Evolutionary conservation across 768 basidiomycete species (phyloP), one percentile per base, ranked within the genome.

Genomic region (Termitomyces sp.): DNA sequence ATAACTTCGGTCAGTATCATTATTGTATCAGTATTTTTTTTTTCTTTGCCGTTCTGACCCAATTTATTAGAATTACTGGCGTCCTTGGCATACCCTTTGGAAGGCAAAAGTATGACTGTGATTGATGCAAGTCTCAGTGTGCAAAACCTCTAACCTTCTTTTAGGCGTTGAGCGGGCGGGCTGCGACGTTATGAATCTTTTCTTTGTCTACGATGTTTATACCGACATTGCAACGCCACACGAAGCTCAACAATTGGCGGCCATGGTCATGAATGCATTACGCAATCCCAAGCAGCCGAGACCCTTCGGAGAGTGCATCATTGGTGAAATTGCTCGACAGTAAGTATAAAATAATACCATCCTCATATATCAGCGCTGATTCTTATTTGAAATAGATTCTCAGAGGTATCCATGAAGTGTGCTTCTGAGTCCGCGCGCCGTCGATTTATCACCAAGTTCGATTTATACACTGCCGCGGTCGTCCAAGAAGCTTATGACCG

Each of bases 171-270:
- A 41, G 23, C 71, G 78, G 14, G 69, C 73, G 13, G 74, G 70
- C 7, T 80, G 81, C 55, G 82, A 83, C 58, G 66, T 83, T 51
- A 82, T 84, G 79, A 75, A 79, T 41, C 61, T 82, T 18, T 40
- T 40, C 16, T 50, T 35, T 6, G 58, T 82, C 44, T 72, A 78
- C 63, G 83, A 85, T 63, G 79, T 82, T 63, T 75, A 78, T 60
- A 77, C 80, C 6, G 83, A 85, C 66, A 68, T 74, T 16, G 70
- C 70, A 0, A 61, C 70, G 30, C 70, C 64, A 0, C 36, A 65
- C 0, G 72, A 63, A 5, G 79, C 73, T 9, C 70, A 68, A 2
- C 35, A 64, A 4, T 64, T 71, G 32, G 75, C 70, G 0, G 64
- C 72, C 16, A 66, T 75, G 7, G 70, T 77, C 18, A 74, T 78